Conservation (phyloP, 2,329 filamentous ascomycete genomes). For the Diaporthe citri region DNA sequence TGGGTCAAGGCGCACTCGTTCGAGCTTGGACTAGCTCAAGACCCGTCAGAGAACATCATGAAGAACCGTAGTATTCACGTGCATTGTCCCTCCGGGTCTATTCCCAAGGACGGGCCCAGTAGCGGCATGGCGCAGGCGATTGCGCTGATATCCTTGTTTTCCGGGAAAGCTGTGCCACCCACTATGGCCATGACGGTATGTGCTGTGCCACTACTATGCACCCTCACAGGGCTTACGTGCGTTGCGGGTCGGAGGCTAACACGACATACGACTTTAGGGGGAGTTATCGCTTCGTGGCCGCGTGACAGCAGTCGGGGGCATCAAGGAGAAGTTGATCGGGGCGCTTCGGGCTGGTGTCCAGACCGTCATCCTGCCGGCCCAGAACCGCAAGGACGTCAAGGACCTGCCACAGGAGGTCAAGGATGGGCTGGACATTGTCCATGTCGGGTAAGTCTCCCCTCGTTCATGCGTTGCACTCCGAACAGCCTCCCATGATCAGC, state of each 20-base stretch:
- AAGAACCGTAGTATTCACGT: conserved; percentile 94
- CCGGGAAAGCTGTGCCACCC: conserved; percentile 85
- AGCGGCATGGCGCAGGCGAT: conserved; percentile 96
- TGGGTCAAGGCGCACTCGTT: conserved; percentile 98
- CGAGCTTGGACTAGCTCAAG: conserved; percentile 85
- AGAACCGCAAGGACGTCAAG: conserved; percentile 92
- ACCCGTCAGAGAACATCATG: conserved; percentile 93
- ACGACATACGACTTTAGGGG: conserved; percentile 59
- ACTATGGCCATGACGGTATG: conserved; percentile 94
- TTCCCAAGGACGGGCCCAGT: conserved; percentile 90
- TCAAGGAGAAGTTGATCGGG: conserved; percentile 98
- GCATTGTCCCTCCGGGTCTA: conserved; percentile 93
- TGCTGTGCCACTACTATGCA: conserved; percentile 38
- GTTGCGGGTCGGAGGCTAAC: conserved; percentile 45
- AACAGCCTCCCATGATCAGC: conserved; percentile 2
- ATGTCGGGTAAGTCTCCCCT: conserved; percentile 77
- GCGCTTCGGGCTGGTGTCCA: conserved; percentile 94
- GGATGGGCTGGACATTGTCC: conserved; percentile 87
- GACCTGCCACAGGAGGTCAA: conserved; percentile 93
- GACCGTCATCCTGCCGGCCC: conserved; percentile 87
- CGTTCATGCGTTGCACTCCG: conserved; percentile 56
- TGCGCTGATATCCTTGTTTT: conserved; percentile 91
- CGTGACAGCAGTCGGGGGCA: conserved; percentile 94
- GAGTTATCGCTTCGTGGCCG: conserved; percentile 86
- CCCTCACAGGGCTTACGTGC: conserved; percentile 39